These are phyloP conservation scores for Fusarium coicis DNA, from an alignment of 2,329 filamentous ascomycete genomes.

Conservation along the genomic window DNA sequence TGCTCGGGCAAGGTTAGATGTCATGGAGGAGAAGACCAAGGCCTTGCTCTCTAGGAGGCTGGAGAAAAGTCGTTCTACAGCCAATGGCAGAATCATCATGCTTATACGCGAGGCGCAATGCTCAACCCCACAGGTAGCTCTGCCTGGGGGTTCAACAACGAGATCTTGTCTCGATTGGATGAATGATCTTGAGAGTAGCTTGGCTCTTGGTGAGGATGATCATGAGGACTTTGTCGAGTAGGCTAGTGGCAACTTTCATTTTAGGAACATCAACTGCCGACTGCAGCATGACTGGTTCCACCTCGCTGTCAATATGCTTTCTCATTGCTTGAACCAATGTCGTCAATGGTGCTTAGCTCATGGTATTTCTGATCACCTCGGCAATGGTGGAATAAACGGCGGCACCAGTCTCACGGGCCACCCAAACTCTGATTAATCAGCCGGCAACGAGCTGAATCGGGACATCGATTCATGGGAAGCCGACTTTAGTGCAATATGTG, in stretches of 20 bases:
- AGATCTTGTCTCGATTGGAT: neutral
- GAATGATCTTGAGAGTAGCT: neutral
- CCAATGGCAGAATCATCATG: neutral
- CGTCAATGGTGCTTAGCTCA: neutral
- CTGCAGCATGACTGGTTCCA: no score
- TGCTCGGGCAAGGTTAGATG: neutral
- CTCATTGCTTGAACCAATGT: accelerated
- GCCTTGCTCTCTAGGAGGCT: accelerated
- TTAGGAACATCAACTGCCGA: no score
- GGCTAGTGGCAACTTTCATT: neutral
- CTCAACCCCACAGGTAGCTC: neutral
- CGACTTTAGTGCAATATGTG: neutral
- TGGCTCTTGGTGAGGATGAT: neutral
- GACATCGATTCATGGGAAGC: neutral
- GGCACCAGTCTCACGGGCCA: neutral
- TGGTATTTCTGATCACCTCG: neutral
- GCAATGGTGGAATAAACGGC: neutral
- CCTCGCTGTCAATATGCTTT: neutral
- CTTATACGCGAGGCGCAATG: neutral
- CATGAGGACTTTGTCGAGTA: neutral
- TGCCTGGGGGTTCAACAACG: neutral
- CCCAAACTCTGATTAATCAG: neutral
- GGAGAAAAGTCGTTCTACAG: neutral
- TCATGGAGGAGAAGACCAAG: neutral
- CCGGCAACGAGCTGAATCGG: neutral